Evolutionary conservation across 345 rosid genomes (phyloP).

Genomic region (Ricinus communis): DNA sequence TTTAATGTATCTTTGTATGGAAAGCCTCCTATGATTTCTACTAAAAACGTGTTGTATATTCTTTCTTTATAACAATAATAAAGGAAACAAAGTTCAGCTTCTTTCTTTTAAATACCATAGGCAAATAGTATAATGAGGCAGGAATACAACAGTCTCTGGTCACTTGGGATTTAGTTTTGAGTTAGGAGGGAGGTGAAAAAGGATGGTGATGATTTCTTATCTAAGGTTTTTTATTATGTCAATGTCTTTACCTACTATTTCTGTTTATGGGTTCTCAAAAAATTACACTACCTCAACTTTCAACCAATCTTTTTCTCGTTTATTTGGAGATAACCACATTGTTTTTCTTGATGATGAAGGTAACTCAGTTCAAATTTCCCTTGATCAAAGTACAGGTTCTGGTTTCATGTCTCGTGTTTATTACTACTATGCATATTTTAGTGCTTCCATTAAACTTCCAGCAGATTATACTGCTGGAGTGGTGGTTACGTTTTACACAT

Average conservation of each 20-base stretch:
- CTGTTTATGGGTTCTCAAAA: not conserved
- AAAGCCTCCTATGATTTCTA: too few species aligned
- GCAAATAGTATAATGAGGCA: too few species aligned
- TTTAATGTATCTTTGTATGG: too few species aligned
- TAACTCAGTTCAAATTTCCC: constrained; percentile 16
- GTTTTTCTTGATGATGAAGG: not conserved
- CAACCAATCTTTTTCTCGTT: not conserved
- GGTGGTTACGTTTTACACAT: constrained; percentile 22
- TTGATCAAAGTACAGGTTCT: not conserved
- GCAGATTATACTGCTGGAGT: constrained; percentile 28
- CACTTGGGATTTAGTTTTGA: too few species aligned
- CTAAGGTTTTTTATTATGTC: constrained; percentile 1
- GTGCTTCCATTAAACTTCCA: constrained; percentile 24
- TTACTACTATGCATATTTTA: constrained; percentile 8
- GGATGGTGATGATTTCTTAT: not conserved
- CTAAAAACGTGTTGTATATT: too few species aligned
- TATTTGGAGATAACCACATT: constrained; percentile 5
- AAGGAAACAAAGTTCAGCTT: too few species aligned
- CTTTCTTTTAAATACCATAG: too few species aligned
- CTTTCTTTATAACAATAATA: too few species aligned
- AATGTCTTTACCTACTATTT: not conserved
- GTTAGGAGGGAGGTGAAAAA: not conserved
- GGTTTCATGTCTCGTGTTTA: constrained; percentile 12
- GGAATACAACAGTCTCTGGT: too few species aligned
- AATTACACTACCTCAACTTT: not conserved